Evolutionary conservation across 2,329 filamentous ascomycete species (phyloP), one percentile per base, ranked within the genome.

Genomic region (Nigrospora osmanthi): DNA sequence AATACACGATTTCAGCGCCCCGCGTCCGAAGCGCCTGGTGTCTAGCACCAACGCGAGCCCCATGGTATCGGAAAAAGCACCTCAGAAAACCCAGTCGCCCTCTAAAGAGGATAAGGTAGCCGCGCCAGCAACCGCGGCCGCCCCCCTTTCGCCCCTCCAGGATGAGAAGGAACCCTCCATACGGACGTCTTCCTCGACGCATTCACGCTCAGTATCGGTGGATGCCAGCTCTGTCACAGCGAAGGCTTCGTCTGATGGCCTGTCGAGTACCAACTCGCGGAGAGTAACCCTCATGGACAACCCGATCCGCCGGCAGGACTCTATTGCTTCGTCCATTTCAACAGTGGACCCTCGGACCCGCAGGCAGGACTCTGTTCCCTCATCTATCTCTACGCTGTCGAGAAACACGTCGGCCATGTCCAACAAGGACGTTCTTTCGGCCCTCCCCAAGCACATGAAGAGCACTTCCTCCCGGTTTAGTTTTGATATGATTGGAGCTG

Each of bases 391-490:
- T n/a, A 64, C 60, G 2, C 64, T 69, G 14, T 78, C 79, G 1
- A 70, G 75, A 34, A 75, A 78, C 44, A 58, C 71, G 3, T 81
- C 75, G 0, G 70, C 69, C 34, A 58, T 68, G 12, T 77, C 76
- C 0, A 58, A 59, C 10, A 70, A 68, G 44, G 67, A 69, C 32
- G 62, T 67, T 2, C 60, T 71, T 2, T 75, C 73, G 7, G 70
- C 74, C 1, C 49, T 83, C 32, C 80, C 80, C 3, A 76, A 67
- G 48, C 80, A 83, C 49, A 83, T 84, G 80, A 84, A 83, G 63
- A 89, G 85, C 59, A 87, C 83, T 11, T 87, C 86, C 0, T 89
- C 85, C 0, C 73, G 87, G 13, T 90, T 91, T 58, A 90, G 86
- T 55, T 91, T 91, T 56, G 86, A 90, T 56, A 87, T 89, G 72